Base-by-base conservation (phyloP, 352 stramenopile genomes). In the Pilasporangium apinafurcum region DNA sequence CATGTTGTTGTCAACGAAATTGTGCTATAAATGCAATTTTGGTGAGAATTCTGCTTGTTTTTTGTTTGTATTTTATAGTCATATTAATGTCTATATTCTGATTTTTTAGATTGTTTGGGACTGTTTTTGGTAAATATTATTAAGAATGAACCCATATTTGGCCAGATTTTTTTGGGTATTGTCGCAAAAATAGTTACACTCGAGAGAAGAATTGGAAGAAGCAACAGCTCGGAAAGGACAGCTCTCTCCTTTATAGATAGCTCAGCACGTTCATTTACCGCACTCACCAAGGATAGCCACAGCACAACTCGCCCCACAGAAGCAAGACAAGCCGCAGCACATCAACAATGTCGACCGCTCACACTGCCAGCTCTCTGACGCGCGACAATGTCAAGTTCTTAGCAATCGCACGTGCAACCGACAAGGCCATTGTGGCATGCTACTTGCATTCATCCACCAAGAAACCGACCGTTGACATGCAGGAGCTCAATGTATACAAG, bases 301-400 rank as follows among this genome's bases (percentile, higher is more conserved):
- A 55, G 20, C 22, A 33, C 35, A 24, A n/a, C 27, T n/a, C 44
- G 18, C 14, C 28, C 10, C 40, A 5, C 16, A 34, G 20, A 32
- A 51, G 26, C 32, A 49, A 17, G 17, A 53, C 30, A 42, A 60
- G 25, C 30, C 45, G n/a, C 34, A 44, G 8, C 6, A 39, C 10
- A 26, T n/a, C 2, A 28, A 53, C 5, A 13, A 46, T 46, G 46
- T 43, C 46, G 14, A 53, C 45, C 29, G 48, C 52, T 30, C 62
- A 60, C 26, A 36, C 37, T 24, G 20, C 49, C 32, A 61, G 44
- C 41, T 61, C 81, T 37, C 43, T 93, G 40, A 89, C 71, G 28
- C 65, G 68, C 37, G 78, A 86, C 62, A 91, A 93, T 36, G 56
- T 88, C 63, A 89, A 90, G 72, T 92, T 92, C 51, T 36, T 92